These are phyloP conservation scores for Otatea glauca DNA, from an alignment of 176 grass and related monocot species.

Conservation along the genomic window DNA sequence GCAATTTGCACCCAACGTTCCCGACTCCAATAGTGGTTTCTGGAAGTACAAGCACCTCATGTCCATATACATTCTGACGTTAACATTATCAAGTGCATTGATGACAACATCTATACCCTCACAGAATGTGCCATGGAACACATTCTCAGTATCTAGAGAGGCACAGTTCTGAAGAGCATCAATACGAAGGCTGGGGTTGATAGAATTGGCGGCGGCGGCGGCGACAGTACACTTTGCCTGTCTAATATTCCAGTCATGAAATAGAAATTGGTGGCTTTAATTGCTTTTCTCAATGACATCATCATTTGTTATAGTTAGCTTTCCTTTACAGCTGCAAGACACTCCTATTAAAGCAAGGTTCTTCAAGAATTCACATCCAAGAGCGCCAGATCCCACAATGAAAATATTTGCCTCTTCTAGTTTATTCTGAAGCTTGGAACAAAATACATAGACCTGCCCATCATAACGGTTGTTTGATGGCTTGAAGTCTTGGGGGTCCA, in stretches of 20 bases:
- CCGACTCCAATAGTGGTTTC: constrained; percentile 78
- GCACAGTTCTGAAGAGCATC: constrained; percentile 75
- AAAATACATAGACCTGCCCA: constrained; percentile 78
- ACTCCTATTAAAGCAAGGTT: constrained; percentile 79
- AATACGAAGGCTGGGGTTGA: constrained; percentile 60
- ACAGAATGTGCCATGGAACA: constrained; percentile 80
- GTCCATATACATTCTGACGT: constrained; percentile 81
- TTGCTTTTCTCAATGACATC: constrained; percentile 85
- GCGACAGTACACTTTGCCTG: constrained; percentile 75
- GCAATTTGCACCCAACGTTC: constrained; percentile 74
- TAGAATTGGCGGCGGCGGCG: constrained; percentile 41
- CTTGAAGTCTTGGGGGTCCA: constrained; percentile 63
- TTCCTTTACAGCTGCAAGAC: constrained; percentile 58
- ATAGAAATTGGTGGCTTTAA: constrained; percentile 75
- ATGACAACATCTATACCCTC: constrained; percentile 63
- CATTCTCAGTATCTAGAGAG: constrained; percentile 64
- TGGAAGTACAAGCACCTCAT: constrained; percentile 79
- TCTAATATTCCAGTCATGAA: constrained; percentile 76
- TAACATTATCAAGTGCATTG: constrained; percentile 81
- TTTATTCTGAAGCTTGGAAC: constrained; percentile 79
- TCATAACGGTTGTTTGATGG: constrained; percentile 65
- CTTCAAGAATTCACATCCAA: constrained; percentile 88
- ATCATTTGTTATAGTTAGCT: constrained; percentile 80
- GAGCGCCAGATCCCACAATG: constrained; percentile 71
- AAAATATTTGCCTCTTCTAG: constrained; percentile 74